Conservation (phyloP, 2,329 filamentous ascomycete genomes). For the Colletotrichum lindemuthianum region DNA sequence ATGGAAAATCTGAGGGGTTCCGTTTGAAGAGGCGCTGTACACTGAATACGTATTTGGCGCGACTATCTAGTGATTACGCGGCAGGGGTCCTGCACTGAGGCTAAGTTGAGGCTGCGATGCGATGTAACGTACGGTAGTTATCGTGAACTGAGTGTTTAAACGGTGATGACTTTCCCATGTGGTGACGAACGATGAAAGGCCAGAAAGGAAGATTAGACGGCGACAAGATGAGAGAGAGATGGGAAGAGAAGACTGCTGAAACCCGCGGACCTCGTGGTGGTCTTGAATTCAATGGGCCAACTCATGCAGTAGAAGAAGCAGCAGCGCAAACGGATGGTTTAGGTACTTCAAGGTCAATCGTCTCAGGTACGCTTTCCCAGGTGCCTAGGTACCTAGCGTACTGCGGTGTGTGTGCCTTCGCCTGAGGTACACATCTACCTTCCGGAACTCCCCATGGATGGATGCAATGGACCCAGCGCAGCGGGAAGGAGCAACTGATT, state of each 20-base stretch:
- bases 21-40: neutral
- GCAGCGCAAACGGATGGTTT: too few species aligned
- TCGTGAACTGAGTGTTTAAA: neutral
- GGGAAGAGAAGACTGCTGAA: too few species aligned
- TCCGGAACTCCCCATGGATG: too few species aligned
- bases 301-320: too few species aligned
- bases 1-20: neutral
- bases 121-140: neutral
- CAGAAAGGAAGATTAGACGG: neutral
- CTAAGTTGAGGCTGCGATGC: slow-evolving; percentile 1
- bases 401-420: too few species aligned
- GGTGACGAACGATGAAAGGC: neutral
- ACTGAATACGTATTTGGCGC: slow-evolving; percentile 20
- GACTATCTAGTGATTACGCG: slow-evolving; percentile 15
- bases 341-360: too few species aligned
- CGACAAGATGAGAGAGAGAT: too few species aligned
- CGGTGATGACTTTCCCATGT: neutral
- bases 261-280: too few species aligned
- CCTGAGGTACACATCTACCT: too few species aligned
- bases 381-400: too few species aligned
- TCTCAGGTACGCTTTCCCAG: too few species aligned
- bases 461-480: slow-evolving; percentile 1
- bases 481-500: slow-evolving; percentile 24
- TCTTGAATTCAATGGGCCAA: too few species aligned
- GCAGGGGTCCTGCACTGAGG: slow-evolving; percentile 12